Evolutionary conservation across 2,329 filamentous ascomycete genomes (phyloP), one percentile per base, ranked within the genome.

Genomic region (Alternaria brassicicola): DNA sequence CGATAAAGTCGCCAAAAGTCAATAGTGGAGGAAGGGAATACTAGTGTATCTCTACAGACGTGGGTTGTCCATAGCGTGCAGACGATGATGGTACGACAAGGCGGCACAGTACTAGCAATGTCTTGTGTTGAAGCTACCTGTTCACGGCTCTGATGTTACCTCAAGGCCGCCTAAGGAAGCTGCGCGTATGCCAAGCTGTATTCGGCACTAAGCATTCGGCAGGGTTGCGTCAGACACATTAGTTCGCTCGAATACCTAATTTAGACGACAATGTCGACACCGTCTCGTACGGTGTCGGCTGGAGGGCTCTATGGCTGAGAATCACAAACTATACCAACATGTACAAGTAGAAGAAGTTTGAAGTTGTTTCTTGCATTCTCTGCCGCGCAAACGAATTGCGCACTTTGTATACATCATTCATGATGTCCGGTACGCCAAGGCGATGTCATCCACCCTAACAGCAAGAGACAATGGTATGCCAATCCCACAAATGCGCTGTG

Each of bases 401-500:
- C 61, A 54, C 60, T 63, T 52, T 74, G 68, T 76, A 62, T 76
- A 77, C 72, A 74, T 71, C 72, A 64, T 47, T 66, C 59, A 51
- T 68, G 63, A 71, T 72, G 68, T 71, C 59, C 66, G 63, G 56
- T 71, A 67, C 72, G 70, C 72, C 69, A 55, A 70, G 70, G 70
- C 71, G 66, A 67, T 62, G 59, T 60, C 64, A 68, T 64, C 69
- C 63, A 66, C 63, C 63, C 67, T 66, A 60, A 56, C 64, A 57
- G 65, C 69, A 74, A 71, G 72, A 61, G 65, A 71, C 59, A 63
- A 69, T 71, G 68, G 62, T 61, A 61, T 67, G 67, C 63, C 57
- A 65, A 66, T 62, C 66, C 73, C 69, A 63, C 62, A 66, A 69
- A 74, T 72, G 71, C 71, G 65, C 71, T 73, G 72, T 78, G 74